Base-by-base conservation (phyloP, 2,329 filamentous ascomycete genomes). In the Aphanoascus verrucosus region DNA sequence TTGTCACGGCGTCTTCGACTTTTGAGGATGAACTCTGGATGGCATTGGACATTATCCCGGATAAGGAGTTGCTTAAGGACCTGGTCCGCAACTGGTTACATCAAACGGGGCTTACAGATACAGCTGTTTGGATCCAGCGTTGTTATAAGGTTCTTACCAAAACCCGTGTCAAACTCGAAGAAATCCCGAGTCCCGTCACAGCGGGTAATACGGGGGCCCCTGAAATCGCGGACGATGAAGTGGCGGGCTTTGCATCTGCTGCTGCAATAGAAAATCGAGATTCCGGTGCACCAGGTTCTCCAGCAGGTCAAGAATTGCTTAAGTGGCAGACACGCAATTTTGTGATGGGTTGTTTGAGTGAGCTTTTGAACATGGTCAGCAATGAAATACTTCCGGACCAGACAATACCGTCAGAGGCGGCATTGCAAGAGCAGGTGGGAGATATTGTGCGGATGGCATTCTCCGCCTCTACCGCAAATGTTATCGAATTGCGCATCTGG, bases 371-470 rank as follows among this genome's bases (percentile, higher is more conserved):
- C 41, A 79, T 91, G 53, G 82, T 94, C 28, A 82, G 80, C 56
- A 91, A 89, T 67, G 86, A 93, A 53, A 81, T 88, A 20, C 77
- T 86, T 17, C 81, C 84, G 31, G 85, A 89, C 56, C 86, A 87
- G 34, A 85, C 89, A 37, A 89, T 89, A 5, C 75, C 79, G 2
- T 87, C 89, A 3, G 86, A 94, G 64, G 70, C 79, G 44, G 87
- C 85, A 3, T 73, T 98, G 23, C 90, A 98, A 67, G 79, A 81
- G 56, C 85, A 82, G 63, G 81, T 98, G 53, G 90, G 88, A 2
- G 93, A 98, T 67, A 87, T 98, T 20, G 88, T 98, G 55, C 84
- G 89, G 49, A 95, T 97, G 78, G 91, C 93, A 0, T 98, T 98
- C 69, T 96, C 93, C 9, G 93, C 93, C 0, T 97, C 91, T 1